Conservation (phyloP, 805 yeast species). For the Pichia rugopelliculosa region DNA sequence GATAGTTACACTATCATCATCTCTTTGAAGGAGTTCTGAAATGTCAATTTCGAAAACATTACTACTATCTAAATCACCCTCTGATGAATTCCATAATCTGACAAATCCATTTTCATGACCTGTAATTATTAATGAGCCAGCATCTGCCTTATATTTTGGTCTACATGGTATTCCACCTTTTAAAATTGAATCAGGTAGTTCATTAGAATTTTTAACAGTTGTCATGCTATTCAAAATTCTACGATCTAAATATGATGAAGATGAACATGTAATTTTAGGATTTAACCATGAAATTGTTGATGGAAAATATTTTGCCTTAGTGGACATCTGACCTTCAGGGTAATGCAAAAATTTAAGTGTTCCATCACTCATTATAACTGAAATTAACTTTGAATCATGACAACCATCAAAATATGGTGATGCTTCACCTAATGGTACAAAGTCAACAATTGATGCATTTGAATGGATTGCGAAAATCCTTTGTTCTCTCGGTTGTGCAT, state of each 20-base stretch:
- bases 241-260: slow-evolving; percentile 37
- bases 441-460: slow-evolving; percentile 35
- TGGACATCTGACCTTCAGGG: slow-evolving; percentile 46
- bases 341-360: slow-evolving; percentile 54
- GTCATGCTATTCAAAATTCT: slow-evolving; percentile 24
- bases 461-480: slow-evolving; percentile 49
- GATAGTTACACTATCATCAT: slow-evolving; percentile 40
- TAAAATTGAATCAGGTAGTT: slow-evolving; percentile 34
- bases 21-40: slow-evolving; percentile 37
- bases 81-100: slow-evolving; percentile 76
- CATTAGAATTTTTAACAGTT: slow-evolving; percentile 37
- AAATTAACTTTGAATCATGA: slow-evolving; percentile 63
- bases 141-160: slow-evolving; percentile 40
- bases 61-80: slow-evolving; percentile 58
- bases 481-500: slow-evolving; percentile 51
- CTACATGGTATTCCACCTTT: slow-evolving; percentile 74
- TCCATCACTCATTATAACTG: slow-evolving; percentile 56
- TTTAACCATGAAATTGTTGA: slow-evolving; percentile 72
- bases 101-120: slow-evolving; percentile 86
- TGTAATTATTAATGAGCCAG: slow-evolving; percentile 59
- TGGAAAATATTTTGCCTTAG: slow-evolving; percentile 61
- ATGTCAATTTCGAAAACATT: slow-evolving; percentile 55
- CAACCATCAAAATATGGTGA: slow-evolving; percentile 77
- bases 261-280: slow-evolving; percentile 56
- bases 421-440: slow-evolving; percentile 48